Evolutionary conservation across 2,329 filamentous ascomycete species (phyloP), one percentile per base, ranked within the genome.

Genomic region (Arthrocladium fulminans): DNA sequence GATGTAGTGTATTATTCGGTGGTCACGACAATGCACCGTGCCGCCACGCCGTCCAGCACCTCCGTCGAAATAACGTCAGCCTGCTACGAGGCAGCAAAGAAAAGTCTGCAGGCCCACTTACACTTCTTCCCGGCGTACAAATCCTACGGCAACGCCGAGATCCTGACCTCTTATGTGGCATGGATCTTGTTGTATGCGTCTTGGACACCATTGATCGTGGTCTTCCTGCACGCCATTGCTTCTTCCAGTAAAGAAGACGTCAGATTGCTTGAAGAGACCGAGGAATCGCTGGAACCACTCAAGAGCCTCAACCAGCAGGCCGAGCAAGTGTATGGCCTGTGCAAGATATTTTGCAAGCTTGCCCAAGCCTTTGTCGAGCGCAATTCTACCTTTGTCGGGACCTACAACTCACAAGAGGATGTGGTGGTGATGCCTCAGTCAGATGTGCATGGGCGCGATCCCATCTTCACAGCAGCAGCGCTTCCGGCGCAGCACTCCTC

Each of bases 191-290:
- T 60, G 1, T 60, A 53, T 15, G 51, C 54, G 1, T 59, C 59
- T 2, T 59, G 60, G 23, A 61, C 56, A 43, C 34, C 60, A 0
- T 58, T 62, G 30, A 56, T 62, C 19, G 59, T 62, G 0, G 53
- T 59, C 1, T 60, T 62, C 40, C 59, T 58, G 3, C 60, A 61
- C 44, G 60, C 60, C 1, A 59, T 61, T 24, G 54, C 58, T 3
- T 51, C 58, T 7, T 53, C 32, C 4, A 55, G 50, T 32, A 19
- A 37, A 9, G 49, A 53, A 22, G 55, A 59, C 43, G 41, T 57
- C 22, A 43, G 50, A 20, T 48, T 60, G 10, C 53, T 60, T 3
- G 52, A 58, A 40, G 49, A 60, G n/a, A 45, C 43, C 3, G 29
- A 34, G 15, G 32, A 37, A 15, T 45, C 43, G 15, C 22, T 45